phyloP scores from a whole-genome alignment of 768 basidiomycete species.

The Vararia minispora region DNA sequence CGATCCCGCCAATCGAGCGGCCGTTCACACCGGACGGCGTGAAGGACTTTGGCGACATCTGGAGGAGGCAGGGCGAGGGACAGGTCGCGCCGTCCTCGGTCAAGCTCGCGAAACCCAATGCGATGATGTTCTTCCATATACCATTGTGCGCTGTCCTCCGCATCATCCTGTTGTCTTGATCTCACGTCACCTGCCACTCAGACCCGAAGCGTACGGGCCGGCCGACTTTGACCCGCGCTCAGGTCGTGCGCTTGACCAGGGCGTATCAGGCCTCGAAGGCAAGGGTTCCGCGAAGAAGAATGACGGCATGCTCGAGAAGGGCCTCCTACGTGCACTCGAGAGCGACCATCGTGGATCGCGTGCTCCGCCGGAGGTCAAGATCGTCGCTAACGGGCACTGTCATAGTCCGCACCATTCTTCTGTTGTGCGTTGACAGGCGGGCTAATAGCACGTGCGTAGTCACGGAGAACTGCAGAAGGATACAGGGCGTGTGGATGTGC shows the following conservation, averaged over 20 bases:
- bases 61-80: constrained; percentile 44
- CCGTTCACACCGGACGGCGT: constrained; percentile 74
- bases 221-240: constrained; percentile 56
- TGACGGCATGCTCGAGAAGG: constrained; percentile 80
- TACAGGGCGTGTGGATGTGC: constrained; percentile 84
- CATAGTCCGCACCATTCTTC: constrained; percentile 57
- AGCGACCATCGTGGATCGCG: constrained; percentile 45
- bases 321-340: constrained; percentile 60
- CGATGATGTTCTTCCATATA: constrained; percentile 97
- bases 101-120: constrained; percentile 84
- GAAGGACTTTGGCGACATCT: constrained; percentile 56
- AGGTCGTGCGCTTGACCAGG: constrained; percentile 57
- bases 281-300: constrained; percentile 57
- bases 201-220: constrained; percentile 64
- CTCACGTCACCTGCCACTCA: constrained; percentile 17
- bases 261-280: constrained; percentile 46
- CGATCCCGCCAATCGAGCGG: constrained; percentile 64
- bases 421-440: neutral
- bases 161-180: neutral
- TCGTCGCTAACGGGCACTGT: constrained; percentile 83
- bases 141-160: constrained; percentile 50
- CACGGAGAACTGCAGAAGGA: constrained; percentile 80
- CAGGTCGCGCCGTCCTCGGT: constrained; percentile 45
- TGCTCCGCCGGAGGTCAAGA: constrained; percentile 64
- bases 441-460: constrained; percentile 29